Conservation (phyloP, 768 basidiomycete species). For the Suillus subluteus region DNA sequence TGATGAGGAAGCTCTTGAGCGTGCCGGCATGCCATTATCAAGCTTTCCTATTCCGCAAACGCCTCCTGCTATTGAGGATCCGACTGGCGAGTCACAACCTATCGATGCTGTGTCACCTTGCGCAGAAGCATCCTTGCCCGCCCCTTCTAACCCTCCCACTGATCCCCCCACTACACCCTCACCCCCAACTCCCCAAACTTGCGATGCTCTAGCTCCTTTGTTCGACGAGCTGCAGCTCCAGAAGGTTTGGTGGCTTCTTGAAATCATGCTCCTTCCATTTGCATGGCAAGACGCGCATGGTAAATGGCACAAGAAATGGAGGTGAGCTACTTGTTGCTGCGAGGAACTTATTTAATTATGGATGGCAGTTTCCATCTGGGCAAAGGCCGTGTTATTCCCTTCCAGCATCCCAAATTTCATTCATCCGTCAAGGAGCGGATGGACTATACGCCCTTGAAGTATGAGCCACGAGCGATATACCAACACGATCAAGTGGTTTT, state of each 20-base stretch:
- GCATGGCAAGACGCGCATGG: slow-evolving; percentile 60
- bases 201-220: slow-evolving; percentile 50
- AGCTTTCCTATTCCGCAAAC: slow-evolving; percentile 17
- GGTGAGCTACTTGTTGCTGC: slow-evolving; percentile 44
- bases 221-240: slow-evolving; percentile 52
- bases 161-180: slow-evolving; percentile 1
- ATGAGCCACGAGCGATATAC: slow-evolving; percentile 63
- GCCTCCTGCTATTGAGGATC: background rate
- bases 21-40: slow-evolving; percentile 39
- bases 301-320: slow-evolving; percentile 55
- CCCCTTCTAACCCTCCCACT: slow-evolving; percentile 1
- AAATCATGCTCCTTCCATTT: slow-evolving; percentile 59
- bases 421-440: slow-evolving; percentile 64
- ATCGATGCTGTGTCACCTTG: background rate
- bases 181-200: slow-evolving; percentile 17
- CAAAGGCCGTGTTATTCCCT: slow-evolving; percentile 53
- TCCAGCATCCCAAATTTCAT: slow-evolving; percentile 59
- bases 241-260: slow-evolving; percentile 71
- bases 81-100: background rate
- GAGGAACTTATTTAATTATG: slow-evolving; percentile 3
- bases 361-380: slow-evolving; percentile 49
- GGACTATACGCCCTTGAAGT: slow-evolving; percentile 47
- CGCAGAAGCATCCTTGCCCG: background rate
- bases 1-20: slow-evolving; percentile 49
- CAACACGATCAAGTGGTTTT: slow-evolving; percentile 50